These are phyloP conservation scores for Rhexocercosporidium sp. DNA, from an alignment of 2,329 filamentous ascomycete genomes.

Conservation along the genomic window DNA sequence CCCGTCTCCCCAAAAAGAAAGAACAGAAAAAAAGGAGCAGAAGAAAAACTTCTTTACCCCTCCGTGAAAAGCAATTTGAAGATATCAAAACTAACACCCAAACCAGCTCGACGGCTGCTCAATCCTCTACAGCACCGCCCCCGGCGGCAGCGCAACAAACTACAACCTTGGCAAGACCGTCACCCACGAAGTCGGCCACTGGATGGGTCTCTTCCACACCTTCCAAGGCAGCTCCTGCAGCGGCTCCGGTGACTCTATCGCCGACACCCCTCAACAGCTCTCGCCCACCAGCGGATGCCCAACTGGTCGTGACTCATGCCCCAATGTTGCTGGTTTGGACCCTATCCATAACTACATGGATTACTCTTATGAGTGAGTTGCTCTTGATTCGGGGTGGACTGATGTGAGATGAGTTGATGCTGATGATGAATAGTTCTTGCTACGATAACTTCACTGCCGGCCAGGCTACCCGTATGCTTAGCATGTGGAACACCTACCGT, in stretches of 20 bases:
- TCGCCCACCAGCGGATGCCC: conserved; percentile 45
- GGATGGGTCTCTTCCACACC: conserved; percentile 55
- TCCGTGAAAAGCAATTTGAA: no score
- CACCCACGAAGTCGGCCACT: conserved; percentile 55
- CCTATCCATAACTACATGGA: conserved; percentile 46
- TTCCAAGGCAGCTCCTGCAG: conserved; percentile 52
- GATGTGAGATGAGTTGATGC: neutral
- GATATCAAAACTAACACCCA: neutral
- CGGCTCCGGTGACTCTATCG: conserved; percentile 45
- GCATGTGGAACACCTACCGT: conserved; percentile 29
- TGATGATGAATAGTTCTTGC: conserved; percentile 39
- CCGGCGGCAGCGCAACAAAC: conserved; percentile 44
- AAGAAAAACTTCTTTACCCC: no score
- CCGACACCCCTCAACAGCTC: conserved; percentile 49
- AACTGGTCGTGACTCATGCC: conserved; percentile 45
- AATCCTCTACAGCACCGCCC: conserved; percentile 46
- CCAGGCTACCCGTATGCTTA: conserved; percentile 27
- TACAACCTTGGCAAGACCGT: conserved; percentile 47
- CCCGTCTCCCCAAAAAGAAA: neutral
- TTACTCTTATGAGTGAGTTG: conserved; percentile 45
- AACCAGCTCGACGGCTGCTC: conserved; percentile 44
- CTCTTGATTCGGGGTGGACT: neutral
- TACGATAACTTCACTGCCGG: conserved; percentile 48
- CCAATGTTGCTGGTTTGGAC: conserved; percentile 32
- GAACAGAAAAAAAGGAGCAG: neutral